These are phyloP conservation scores for Macroventuria anomochaeta DNA, from an alignment of 2,329 filamentous ascomycete genomes.

Conservation along the genomic window DNA sequence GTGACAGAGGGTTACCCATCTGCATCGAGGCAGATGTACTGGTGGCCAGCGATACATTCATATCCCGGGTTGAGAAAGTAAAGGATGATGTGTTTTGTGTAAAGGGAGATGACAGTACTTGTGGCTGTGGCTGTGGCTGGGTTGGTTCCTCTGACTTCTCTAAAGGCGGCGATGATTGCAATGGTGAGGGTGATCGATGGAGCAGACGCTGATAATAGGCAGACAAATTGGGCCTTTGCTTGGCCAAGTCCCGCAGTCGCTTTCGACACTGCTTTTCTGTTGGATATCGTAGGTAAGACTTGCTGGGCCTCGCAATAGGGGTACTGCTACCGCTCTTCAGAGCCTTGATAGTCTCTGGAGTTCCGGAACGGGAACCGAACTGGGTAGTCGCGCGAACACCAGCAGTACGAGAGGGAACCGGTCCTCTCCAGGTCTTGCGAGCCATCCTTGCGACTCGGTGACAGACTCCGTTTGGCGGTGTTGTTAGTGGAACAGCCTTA, in stretches of 20 bases:
- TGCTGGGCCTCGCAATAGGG: slow-evolving; percentile 51
- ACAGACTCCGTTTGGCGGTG: slow-evolving; percentile 69
- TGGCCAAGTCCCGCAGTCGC: slow-evolving; percentile 65
- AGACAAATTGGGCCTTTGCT: slow-evolving; percentile 66
- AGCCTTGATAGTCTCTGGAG: slow-evolving; percentile 54
- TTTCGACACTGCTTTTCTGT: slow-evolving; percentile 65
- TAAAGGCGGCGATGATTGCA: slow-evolving; percentile 51
- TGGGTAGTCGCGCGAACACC: slow-evolving; percentile 27
- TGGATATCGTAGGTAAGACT: slow-evolving; percentile 58
- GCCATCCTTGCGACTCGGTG: slow-evolving; percentile 68
- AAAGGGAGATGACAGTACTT: slow-evolving; percentile 52
- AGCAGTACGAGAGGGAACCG: slow-evolving; percentile 44
- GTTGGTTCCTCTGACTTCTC: slow-evolving; percentile 27
- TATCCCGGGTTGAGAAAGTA: slow-evolving; percentile 56
- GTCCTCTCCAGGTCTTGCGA: slow-evolving; percentile 64
- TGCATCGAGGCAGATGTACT: slow-evolving; percentile 62
- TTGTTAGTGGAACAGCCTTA: slow-evolving; percentile 69
- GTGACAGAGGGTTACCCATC: slow-evolving; percentile 55
- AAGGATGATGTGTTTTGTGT: slow-evolving; percentile 24
- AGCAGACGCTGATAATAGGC: slow-evolving; percentile 70
- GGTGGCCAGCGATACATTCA: slow-evolving; percentile 59
- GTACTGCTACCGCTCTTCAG: slow-evolving; percentile 56
- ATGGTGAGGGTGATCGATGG: slow-evolving; percentile 66
- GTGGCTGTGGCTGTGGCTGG: slow-evolving; percentile 18
- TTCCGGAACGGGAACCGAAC: slow-evolving; percentile 40